Conservation (phyloP, 2,329 filamentous ascomycete genomes). For the Verticillium longisporum region DNA sequence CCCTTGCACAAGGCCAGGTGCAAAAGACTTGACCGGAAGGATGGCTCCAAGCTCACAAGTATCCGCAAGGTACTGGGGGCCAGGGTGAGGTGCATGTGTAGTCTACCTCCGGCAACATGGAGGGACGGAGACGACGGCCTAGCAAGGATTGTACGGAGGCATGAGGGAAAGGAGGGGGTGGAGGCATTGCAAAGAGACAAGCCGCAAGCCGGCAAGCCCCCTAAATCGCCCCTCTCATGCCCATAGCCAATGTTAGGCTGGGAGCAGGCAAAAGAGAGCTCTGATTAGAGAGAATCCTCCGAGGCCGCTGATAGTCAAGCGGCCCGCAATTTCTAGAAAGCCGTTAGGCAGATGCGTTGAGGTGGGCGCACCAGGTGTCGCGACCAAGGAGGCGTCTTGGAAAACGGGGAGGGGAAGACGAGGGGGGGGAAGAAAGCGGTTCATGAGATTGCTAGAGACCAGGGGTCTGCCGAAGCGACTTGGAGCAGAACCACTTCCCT, state of each 20-base stretch:
- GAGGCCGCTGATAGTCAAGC: constrained; percentile 26
- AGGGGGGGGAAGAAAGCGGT: constrained; percentile 25
- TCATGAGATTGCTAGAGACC: constrained; percentile 38
- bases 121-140: constrained; percentile 20
- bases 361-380: constrained; percentile 18
- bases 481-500: constrained; percentile 14
- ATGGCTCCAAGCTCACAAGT: constrained; percentile 3
- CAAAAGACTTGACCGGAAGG: constrained; percentile 9
- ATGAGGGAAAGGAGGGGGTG: constrained; percentile 9
- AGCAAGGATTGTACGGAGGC: constrained; percentile 18
- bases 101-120: constrained; percentile 21
- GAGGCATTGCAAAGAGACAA: constrained; percentile 1
- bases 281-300: constrained; percentile 41
- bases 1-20: constrained; percentile 11
- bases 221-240: constrained; percentile 1
- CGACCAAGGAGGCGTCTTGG: constrained; percentile 18
- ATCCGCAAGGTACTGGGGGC: constrained; percentile 1
- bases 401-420: constrained; percentile 14
- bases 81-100: neutral
- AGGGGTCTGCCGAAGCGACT: constrained; percentile 12
- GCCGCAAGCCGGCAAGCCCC: constrained; percentile 10
- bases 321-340: constrained; percentile 39
- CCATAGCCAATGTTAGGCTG: constrained; percentile 23
- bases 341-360: constrained; percentile 36
- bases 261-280: constrained; percentile 19